phyloP scores from a whole-genome alignment of 164 flowering plant genomes.

The Magnolia officinalis region DNA sequence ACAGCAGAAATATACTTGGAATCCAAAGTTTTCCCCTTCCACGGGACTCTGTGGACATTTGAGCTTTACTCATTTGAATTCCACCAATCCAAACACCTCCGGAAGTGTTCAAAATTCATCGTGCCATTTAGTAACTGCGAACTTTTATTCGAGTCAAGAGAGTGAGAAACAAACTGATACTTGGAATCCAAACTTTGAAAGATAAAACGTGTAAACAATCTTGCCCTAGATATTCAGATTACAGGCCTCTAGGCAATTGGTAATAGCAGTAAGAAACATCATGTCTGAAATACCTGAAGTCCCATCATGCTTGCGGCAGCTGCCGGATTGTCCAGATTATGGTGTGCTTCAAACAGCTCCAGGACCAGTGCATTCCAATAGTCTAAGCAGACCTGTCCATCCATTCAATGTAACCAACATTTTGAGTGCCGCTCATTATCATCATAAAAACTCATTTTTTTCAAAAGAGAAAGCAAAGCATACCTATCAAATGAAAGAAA shows the following conservation, averaged over 20 bases:
- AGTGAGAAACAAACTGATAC: not conserved
- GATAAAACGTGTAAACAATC: not conserved
- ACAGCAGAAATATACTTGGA: no score
- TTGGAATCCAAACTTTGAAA: not conserved
- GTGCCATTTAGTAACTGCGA: no score
- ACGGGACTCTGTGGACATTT: no score
- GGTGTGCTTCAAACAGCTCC: conserved; percentile 83
- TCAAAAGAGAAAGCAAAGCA: not conserved
- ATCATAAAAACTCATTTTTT: no score
- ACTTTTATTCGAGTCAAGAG: no score
- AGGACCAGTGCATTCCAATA: conserved; percentile 90
- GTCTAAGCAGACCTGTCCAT: conserved; percentile 85
- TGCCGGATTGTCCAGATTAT: conserved; percentile 75
- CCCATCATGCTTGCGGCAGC: conserved; percentile 69
- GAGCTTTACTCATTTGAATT: no score
- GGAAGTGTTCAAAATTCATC: no score
- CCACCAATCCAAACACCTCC: no score
- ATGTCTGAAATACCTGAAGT: conserved; percentile 53
- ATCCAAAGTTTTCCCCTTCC: no score
- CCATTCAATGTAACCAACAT: conserved; percentile 4
- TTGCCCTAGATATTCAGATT: not conserved
- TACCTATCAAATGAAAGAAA: not conserved
- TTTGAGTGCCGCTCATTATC: not conserved
- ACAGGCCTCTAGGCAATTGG: not conserved
- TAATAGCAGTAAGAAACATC: not conserved